phyloP scores from a whole-genome alignment of 1,284 basidiomycete genomes.

The Melampsora medusae region DNA sequence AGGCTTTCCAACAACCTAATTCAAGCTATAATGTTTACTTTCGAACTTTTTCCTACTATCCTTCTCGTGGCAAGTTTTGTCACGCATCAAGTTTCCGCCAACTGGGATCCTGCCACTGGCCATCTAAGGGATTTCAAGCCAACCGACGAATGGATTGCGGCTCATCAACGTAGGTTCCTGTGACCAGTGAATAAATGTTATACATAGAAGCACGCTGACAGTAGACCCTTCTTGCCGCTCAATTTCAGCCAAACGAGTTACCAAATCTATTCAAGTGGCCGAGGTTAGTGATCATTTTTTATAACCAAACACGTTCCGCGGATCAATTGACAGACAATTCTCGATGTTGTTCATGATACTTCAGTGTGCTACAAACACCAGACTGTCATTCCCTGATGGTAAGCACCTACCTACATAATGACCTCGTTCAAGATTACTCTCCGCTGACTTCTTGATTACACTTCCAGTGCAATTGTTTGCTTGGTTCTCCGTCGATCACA shows the following conservation, averaged over 20 bases:
- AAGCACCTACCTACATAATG: neutral
- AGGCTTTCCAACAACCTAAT: no score
- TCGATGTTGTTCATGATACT: neutral
- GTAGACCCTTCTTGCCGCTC: no score
- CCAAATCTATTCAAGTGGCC: slow-evolving; percentile 24
- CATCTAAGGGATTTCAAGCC: slow-evolving; percentile 28
- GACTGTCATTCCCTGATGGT: slow-evolving; percentile 33
- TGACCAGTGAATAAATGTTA: no score
- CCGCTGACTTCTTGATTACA: neutral
- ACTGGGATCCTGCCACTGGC: slow-evolving; percentile 39
- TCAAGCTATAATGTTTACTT: no score
- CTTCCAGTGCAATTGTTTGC: slow-evolving; percentile 31
- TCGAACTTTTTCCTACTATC: no score
- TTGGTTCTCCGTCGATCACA: slow-evolving; percentile 26
- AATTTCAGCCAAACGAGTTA: neutral
- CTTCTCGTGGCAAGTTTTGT: no score
- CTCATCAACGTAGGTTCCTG: slow-evolving; percentile 14
- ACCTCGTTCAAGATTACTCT: neutral
- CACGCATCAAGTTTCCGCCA: slow-evolving; percentile 1
- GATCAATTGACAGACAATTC: neutral
- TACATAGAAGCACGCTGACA: no score
- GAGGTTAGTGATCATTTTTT: neutral
- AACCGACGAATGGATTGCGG: slow-evolving; percentile 12
- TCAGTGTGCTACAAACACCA: slow-evolving; percentile 25
- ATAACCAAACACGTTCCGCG: no score